These are phyloP conservation scores for Solanum lycopersicoides DNA, from an alignment of 257 asterid species.

Conservation along the genomic window DNA sequence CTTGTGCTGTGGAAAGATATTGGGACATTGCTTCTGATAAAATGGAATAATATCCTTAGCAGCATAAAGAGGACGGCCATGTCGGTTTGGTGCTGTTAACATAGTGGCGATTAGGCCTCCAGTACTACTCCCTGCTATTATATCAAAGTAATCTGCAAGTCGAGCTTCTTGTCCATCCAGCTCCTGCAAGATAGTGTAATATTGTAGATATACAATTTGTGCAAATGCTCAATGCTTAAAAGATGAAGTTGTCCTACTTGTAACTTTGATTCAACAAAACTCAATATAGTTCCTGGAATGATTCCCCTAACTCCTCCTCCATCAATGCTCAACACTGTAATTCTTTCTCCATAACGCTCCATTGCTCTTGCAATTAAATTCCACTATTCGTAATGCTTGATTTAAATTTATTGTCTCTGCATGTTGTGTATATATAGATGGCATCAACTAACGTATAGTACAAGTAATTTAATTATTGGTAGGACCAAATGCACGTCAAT, in stretches of 20 bases:
- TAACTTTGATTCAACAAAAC: constrained; percentile 32
- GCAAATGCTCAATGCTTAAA: neutral
- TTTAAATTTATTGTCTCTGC: neutral
- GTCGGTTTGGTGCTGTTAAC: constrained; percentile 40
- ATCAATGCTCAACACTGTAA: constrained; percentile 41
- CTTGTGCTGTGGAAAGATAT: constrained; percentile 21
- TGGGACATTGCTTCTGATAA: constrained; percentile 26
- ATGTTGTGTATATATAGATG: neutral
- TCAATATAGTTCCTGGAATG: constrained; percentile 31
- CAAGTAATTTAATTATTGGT: neutral
- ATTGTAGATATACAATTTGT: neutral
- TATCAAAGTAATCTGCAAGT: constrained; percentile 54
- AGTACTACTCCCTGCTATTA: constrained; percentile 56
- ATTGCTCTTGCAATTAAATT: neutral
- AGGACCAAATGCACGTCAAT: neutral
- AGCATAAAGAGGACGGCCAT: constrained; percentile 33
- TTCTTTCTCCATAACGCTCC: constrained; percentile 9
- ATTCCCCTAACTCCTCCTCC: constrained; percentile 58
- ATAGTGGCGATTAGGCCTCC: constrained; percentile 53
- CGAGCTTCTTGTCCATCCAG: constrained; percentile 47
- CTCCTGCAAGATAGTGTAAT: neutral
- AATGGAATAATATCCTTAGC: constrained; percentile 44
- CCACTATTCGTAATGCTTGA: neutral
- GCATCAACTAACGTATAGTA: neutral
- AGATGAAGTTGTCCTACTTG: constrained; percentile 16